Evolutionary conservation across 345 rosid species (phyloP), one percentile per base, ranked within the genome.

Genomic region (Syzygium oleosum): DNA sequence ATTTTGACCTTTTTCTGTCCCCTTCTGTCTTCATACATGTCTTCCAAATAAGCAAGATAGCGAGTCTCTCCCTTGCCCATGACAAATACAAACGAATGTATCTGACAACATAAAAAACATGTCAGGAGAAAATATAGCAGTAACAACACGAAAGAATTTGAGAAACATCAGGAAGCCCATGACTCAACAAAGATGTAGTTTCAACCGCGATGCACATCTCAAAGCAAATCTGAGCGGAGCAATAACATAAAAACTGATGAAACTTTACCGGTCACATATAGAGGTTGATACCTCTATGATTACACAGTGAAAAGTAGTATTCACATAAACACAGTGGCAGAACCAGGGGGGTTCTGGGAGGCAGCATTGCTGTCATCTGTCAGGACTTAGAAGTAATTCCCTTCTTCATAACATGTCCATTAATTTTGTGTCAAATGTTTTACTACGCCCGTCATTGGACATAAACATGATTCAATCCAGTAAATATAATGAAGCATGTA

Each of bases 1-100:
- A 96, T 98, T 93, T 93, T 97, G 86, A 97, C 98, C 89, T 97
- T 97, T 90, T 95, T 98, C 86, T 90, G 96, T 85, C 99, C 99
- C 90, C 96, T 94, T 90, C 94, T 96, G 94, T 97, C 99, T 92
- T 96, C 99, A 53, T 97, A 97, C 98, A 97, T 97, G 90, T 97
- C 99, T 92, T 97, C 99, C 93, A 97, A 91, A 91, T 97, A 95
- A 77, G 99, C 99, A 92, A 97, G 90, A 27, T 97, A 95, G 52
- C 89, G 95, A 89, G 92, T 94, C 84, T 96, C 95, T 83, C 93
- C 99, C 92, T 95, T 95, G 85, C 94, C 96, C 99, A 97, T 93
- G 86, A 96, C 99, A 91, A 94, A 96, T 88, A 97, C 99, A 92
- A 97, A 97, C 25, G 99, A 97, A 77, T 97, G 97, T 84, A 95